Percentiles rank a stretch among this genome's conserved stretches.
Evolutionary conservation across 163 green algal genomes (phyloP).

Genomic region (Coccomyxa subellipsoidea): DNA sequence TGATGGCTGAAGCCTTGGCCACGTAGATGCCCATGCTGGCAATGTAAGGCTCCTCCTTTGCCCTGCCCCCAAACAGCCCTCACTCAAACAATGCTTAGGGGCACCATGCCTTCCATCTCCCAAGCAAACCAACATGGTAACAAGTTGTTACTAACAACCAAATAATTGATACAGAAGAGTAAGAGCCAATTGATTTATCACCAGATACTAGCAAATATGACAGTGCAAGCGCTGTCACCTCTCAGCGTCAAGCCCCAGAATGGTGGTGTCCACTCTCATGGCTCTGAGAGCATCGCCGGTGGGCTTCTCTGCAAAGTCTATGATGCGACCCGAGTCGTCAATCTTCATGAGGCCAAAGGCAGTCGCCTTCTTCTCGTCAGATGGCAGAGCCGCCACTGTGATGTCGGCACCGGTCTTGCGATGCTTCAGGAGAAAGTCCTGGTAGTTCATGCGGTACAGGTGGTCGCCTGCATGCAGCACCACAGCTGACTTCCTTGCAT

Average conservation of each 20-base stretch:
- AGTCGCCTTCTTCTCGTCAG: conserved; percentile 76
- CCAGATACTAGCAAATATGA: not conserved
- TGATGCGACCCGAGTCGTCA: conserved; percentile 58
- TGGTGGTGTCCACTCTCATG: conserved; percentile 96
- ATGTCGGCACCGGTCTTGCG: conserved; percentile 88
- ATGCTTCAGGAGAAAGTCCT: conserved; percentile 94
- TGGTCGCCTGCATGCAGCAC: conserved; percentile 58
- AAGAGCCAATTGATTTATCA: no score
- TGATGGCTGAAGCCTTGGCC: conserved; percentile 91
- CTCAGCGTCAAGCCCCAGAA: conserved; percentile 72
- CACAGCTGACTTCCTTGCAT: not conserved
- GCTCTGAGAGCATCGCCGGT: conserved; percentile 88
- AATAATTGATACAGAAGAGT: no score
- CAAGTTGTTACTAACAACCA: no score
- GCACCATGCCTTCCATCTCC: no score
- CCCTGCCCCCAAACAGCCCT: conserved; percentile 21
- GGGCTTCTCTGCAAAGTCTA: conserved; percentile 96
- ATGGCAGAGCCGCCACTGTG: conserved; percentile 91
- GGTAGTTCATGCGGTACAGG: conserved; percentile 99
- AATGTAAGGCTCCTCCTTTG: conserved; percentile 87
- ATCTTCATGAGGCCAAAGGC: conserved; percentile 99
- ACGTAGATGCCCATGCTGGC: conserved; percentile 99
- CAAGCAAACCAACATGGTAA: no score
- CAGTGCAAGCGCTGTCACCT: conserved; percentile 13
- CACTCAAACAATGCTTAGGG: no score